These are phyloP conservation scores for Remersonia thermophila DNA, from an alignment of 2,329 filamentous ascomycete genomes.

Conservation along the genomic window DNA sequence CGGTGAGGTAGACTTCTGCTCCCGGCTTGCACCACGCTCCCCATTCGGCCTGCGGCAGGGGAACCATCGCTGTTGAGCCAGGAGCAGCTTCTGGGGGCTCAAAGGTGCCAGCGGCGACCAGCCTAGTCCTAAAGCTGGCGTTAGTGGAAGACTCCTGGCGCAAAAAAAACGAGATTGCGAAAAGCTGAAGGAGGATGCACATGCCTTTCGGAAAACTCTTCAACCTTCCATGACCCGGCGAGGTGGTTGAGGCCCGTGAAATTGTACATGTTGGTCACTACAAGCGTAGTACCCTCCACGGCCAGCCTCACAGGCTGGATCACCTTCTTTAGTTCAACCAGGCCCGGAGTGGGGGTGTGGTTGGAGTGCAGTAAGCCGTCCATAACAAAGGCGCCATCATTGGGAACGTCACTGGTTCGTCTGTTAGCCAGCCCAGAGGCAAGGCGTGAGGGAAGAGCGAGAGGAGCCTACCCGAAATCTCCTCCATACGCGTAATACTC, in stretches of 20 bases:
- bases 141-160: too few species aligned
- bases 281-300: slow-evolving; percentile 24
- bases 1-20: slow-evolving; percentile 32
- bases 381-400: slow-evolving; percentile 51
- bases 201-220: slow-evolving; percentile 30
- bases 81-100: slow-evolving; percentile 29
- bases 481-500: slow-evolving; percentile 48
- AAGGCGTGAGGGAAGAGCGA: too few species aligned
- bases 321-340: slow-evolving; percentile 45
- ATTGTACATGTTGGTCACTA: slow-evolving; percentile 37
- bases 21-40: slow-evolving; percentile 18
- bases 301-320: slow-evolving; percentile 40
- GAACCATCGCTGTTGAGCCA: slow-evolving; percentile 24
- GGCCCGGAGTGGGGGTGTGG: slow-evolving; percentile 43
- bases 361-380: slow-evolving; percentile 43
- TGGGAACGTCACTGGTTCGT: slow-evolving; percentile 34
- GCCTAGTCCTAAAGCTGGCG: slow-evolving; percentile 10
- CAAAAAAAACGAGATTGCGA: neutral
- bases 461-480: slow-evolving; percentile 35
- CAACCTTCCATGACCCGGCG: slow-evolving; percentile 30
- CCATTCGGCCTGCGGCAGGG: slow-evolving; percentile 21
- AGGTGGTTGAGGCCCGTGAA: slow-evolving; percentile 34
- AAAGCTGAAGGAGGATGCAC: slow-evolving; percentile 10
- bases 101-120: slow-evolving; percentile 26
- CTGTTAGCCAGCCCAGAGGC: too few species aligned